Conservation (phyloP, 2,329 filamentous ascomycete genomes). For the Trichoderma brevicompactum region DNA sequence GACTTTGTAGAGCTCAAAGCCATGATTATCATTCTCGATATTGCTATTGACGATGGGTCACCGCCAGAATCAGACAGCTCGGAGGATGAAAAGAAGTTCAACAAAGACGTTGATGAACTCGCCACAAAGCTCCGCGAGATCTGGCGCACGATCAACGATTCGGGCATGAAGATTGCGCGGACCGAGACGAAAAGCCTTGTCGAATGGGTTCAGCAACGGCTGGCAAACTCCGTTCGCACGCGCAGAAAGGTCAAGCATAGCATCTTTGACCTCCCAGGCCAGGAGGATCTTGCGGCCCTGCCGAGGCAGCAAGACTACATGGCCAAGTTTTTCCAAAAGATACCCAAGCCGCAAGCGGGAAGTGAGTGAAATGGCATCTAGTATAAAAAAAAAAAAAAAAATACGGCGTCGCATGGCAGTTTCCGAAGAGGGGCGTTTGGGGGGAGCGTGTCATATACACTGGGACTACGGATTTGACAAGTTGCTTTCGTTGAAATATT, state of each 20-base stretch:
- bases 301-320: constrained; percentile 56
- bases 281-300: constrained; percentile 45
- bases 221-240: constrained; percentile 72
- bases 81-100: constrained; percentile 59
- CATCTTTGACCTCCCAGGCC: constrained; percentile 50
- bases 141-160: constrained; percentile 69
- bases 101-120: constrained; percentile 71
- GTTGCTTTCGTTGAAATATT: not conserved
- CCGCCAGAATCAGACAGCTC: constrained; percentile 37
- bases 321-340: constrained; percentile 50
- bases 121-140: constrained; percentile 61
- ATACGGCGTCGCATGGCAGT: not conserved
- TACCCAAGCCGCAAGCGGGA: constrained; percentile 24
- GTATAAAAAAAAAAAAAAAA: too few relatives aligned
- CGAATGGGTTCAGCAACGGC: constrained; percentile 73
- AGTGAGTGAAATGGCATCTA: not conserved
- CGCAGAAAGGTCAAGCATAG: constrained; percentile 58
- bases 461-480: not conserved
- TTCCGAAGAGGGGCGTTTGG: constrained; percentile 1
- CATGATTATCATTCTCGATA: constrained; percentile 70
- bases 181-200: constrained; percentile 78
- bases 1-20: constrained; percentile 72
- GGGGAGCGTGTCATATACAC: not conserved
- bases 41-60: constrained; percentile 69
- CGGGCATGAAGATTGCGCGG: constrained; percentile 71